Evolutionary conservation across 495 filamentous ascomycete genomes (phyloP).

Genomic region (Xylaria palmicola): DNA sequence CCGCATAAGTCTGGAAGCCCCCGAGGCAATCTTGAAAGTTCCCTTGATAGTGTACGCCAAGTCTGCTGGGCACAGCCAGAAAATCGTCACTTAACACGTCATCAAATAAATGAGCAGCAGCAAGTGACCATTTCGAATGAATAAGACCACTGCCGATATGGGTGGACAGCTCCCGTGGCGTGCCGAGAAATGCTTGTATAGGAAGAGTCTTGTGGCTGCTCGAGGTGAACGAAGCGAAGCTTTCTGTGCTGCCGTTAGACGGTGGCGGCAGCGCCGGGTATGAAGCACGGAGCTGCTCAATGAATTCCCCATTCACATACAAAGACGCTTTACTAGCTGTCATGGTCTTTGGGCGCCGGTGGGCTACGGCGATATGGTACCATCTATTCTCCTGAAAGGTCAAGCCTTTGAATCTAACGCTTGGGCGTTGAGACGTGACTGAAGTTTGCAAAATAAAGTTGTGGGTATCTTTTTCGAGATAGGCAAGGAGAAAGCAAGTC

Average conservation of each 20-base stretch:
- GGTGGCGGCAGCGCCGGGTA: slow-evolving; percentile 74
- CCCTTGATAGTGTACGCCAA: slow-evolving; percentile 86
- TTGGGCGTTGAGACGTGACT: slow-evolving; percentile 78
- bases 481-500: slow-evolving; percentile 90
- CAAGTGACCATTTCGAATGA: slow-evolving; percentile 80
- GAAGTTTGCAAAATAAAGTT: slow-evolving; percentile 97
- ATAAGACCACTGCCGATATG: slow-evolving; percentile 75
- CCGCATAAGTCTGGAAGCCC: slow-evolving; percentile 93
- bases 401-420: slow-evolving; percentile 86
- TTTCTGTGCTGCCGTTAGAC: slow-evolving; percentile 58
- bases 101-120: slow-evolving; percentile 82
- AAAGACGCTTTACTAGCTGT: slow-evolving; percentile 79
- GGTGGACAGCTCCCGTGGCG: slow-evolving; percentile 84
- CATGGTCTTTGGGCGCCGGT: slow-evolving; percentile 72
- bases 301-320: slow-evolving; percentile 90
- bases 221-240: slow-evolving; percentile 58
- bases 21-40: slow-evolving; percentile 96
- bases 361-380: slow-evolving; percentile 91
- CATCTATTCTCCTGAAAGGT: slow-evolving; percentile 71
- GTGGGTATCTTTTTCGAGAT: slow-evolving; percentile 90
- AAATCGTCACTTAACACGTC: slow-evolving; percentile 89
- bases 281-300: slow-evolving; percentile 83
- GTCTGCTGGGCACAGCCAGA: slow-evolving; percentile 82
- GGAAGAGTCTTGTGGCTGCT: slow-evolving; percentile 57
- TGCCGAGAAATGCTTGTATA: slow-evolving; percentile 91